phyloP scores from a whole-genome alignment of 768 basidiomycete genomes.

The Lactarius psammicola region DNA sequence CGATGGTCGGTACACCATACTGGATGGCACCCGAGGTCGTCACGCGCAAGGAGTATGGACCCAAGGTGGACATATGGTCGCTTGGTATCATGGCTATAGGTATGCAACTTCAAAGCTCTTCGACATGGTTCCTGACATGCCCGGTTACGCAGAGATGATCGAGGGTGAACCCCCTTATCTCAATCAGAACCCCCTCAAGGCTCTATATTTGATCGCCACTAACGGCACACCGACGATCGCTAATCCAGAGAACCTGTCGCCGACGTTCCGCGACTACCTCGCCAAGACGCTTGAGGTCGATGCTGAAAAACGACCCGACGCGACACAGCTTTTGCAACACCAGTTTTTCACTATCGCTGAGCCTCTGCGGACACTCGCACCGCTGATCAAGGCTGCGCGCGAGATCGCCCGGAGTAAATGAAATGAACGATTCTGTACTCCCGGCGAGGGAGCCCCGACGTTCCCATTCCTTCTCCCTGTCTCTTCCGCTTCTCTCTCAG shows the following conservation, averaged over 20 bases:
- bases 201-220: conserved; percentile 95
- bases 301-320: conserved; percentile 88
- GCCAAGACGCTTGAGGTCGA: conserved; percentile 89
- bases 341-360: conserved; percentile 87
- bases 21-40: conserved; percentile 99
- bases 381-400: conserved; percentile 88
- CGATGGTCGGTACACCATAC: conserved; percentile 98
- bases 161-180: conserved; percentile 96
- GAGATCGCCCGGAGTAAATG: conserved; percentile 61
- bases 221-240: conserved; percentile 97
- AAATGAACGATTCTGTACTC: conserved; percentile 9
- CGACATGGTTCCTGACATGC: conserved; percentile 5
- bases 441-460: neutral
- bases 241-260: conserved; percentile 75
- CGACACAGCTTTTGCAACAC: conserved; percentile 79
- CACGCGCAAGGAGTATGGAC: conserved; percentile 95
- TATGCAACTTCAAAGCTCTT: conserved; percentile 36
- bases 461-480: neutral
- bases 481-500: conserved; percentile 7
- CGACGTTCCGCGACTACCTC: conserved; percentile 87
- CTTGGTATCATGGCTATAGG: conserved; percentile 96
- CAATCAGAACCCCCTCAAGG: conserved; percentile 95
- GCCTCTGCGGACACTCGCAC: conserved; percentile 80
- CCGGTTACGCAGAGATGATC: conserved; percentile 75
- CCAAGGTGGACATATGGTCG: conserved; percentile 98